Evolutionary conservation across 352 stramenopile species (phyloP).

Genomic region (Discostella stelligera): DNA sequence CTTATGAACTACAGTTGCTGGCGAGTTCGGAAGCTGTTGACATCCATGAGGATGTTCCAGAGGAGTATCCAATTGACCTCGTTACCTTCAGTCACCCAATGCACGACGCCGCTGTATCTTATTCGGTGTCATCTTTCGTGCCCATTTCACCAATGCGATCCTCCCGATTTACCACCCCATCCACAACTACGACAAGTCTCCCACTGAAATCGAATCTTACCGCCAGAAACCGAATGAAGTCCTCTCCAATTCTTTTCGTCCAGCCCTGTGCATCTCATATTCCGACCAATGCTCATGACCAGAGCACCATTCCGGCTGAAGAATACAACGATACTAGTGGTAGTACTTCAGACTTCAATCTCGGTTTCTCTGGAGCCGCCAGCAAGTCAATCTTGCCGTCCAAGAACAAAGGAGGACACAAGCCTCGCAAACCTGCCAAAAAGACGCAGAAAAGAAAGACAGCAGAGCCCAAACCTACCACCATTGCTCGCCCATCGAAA

Average conservation of each 20-base stretch:
- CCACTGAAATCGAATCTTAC: background rate
- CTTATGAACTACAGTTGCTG: conserved; percentile 15
- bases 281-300: conserved; percentile 4
- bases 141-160: conserved; percentile 6
- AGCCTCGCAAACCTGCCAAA: background rate
- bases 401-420: background rate
- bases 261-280: background rate
- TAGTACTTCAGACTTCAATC: background rate
- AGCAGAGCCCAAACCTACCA: background rate
- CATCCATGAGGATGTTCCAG: background rate
- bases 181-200: background rate
- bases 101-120: background rate
- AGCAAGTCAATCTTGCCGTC: background rate
- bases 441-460: background rate
- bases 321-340: background rate
- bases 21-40: conserved; percentile 8
- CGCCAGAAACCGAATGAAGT: background rate
- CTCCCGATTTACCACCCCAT: background rate
- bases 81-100: background rate
- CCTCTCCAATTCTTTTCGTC: background rate
- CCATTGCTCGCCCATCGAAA: background rate
- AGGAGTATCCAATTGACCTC: background rate
- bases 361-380: background rate
- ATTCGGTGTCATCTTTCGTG: conserved; percentile 12
- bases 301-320: background rate